Conservation (phyloP, 1,139 yeast species). For the Blastobotrys petasosporus region DNA sequence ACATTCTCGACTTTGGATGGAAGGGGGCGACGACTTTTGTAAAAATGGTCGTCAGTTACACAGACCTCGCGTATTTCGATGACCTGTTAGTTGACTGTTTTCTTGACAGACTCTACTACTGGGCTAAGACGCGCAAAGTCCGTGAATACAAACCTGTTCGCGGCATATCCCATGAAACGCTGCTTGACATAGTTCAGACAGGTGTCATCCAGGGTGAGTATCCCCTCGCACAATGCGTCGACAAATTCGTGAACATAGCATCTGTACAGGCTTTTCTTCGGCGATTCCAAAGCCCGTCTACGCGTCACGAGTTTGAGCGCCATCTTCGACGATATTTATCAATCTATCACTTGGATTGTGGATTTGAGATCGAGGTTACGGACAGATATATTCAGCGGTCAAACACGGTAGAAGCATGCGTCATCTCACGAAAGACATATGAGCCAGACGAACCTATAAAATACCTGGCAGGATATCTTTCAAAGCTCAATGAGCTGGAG, state of each 20-base stretch:
- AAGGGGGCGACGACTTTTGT: too few species aligned
- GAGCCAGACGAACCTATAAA: conserved; percentile 35
- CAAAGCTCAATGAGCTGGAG: conserved; percentile 34
- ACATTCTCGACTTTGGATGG: too few species aligned
- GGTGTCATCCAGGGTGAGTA: conserved; percentile 18
- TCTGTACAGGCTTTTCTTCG: conserved; percentile 30
- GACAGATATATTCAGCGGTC: conserved; percentile 36
- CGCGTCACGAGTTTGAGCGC: conserved; percentile 33
- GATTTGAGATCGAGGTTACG: conserved; percentile 41
- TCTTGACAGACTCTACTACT: conserved; percentile 33
- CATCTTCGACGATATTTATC: conserved; percentile 37
- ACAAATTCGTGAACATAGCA: conserved; percentile 28
- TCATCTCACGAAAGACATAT: conserved; percentile 34
- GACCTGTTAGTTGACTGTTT: conserved; percentile 37
- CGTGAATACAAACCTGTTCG: conserved; percentile 28
- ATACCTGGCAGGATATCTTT: conserved; percentile 38
- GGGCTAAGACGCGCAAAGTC: conserved; percentile 37
- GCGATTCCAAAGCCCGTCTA: conserved; percentile 24
- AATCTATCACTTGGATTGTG: conserved; percentile 36
- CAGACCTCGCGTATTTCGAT: conserved; percentile 50
- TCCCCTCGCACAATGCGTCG: conserved; percentile 13
- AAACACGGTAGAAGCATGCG: conserved; percentile 37
- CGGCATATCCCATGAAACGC: conserved; percentile 21
- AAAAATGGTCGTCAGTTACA: conserved; percentile 19
- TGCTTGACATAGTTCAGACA: conserved; percentile 21